Percentiles rank a stretch among this genome's conserved stretches.
Conservation (phyloP, 495 filamentous ascomycete species). For the Xylaria acuta region DNA sequence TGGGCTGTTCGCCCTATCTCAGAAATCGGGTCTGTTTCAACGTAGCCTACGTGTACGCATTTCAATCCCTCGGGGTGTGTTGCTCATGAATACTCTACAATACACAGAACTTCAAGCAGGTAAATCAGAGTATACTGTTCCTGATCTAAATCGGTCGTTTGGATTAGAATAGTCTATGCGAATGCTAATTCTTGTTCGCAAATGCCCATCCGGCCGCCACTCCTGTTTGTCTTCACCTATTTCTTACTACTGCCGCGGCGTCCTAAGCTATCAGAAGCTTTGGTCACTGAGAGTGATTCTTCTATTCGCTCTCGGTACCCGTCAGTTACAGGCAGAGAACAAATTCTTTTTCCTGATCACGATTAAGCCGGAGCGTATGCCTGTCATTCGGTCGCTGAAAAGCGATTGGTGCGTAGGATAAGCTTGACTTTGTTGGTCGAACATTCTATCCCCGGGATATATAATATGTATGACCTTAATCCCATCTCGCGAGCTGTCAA, state of each 20-base stretch:
- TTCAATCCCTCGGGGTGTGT: background rate
- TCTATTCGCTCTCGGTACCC: slow-evolving; percentile 54
- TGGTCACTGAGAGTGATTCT: slow-evolving; percentile 55
- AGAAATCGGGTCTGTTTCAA: background rate
- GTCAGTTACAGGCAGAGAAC: slow-evolving; percentile 53
- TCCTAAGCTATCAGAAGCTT: slow-evolving; percentile 43
- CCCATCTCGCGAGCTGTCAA: background rate
- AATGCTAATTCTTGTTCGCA: background rate
- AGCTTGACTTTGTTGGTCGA: slow-evolving; percentile 89
- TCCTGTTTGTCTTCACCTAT: background rate
- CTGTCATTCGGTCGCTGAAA: slow-evolving; percentile 72
- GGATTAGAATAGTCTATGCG: background rate
- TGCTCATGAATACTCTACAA: background rate
- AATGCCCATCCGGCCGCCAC: background rate
- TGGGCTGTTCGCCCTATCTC: background rate
- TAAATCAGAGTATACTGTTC: background rate
- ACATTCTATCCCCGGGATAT: slow-evolving; percentile 50
- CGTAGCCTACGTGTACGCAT: background rate
- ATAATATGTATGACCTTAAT: background rate
- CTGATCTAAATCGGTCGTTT: background rate
- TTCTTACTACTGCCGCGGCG: slow-evolving; percentile 38
- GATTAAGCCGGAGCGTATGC: slow-evolving; percentile 94
- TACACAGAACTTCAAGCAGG: background rate
- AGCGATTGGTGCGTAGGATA: slow-evolving; percentile 78
- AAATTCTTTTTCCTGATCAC: slow-evolving; percentile 62